A percentile compares a stretch with the other conserved stretches of the same genome.
Evolutionary conservation across 2,329 filamentous ascomycete genomes (phyloP).

Genomic region (Monosporascus sp.): DNA sequence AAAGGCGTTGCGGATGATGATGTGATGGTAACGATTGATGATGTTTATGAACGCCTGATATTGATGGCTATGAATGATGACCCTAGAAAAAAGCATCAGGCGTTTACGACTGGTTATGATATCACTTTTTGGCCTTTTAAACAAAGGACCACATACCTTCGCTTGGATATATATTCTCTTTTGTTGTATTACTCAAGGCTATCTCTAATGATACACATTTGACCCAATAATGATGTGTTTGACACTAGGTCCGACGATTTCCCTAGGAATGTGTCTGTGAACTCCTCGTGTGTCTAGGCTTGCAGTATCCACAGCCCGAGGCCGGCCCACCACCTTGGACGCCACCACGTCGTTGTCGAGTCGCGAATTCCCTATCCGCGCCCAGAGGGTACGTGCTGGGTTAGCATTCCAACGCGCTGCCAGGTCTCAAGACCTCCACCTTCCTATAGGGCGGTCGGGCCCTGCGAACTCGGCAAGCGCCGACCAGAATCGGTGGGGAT

Average conservation of each 20-base stretch:
- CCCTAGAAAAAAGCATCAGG: background rate
- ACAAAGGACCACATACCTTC: background rate
- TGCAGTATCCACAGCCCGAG: too few relatives aligned
- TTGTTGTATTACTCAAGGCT: background rate
- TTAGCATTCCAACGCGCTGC: too few relatives aligned
- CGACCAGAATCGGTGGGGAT: background rate
- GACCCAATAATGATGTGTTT: too few relatives aligned
- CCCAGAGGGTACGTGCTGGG: too few relatives aligned
- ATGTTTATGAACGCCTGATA: background rate
- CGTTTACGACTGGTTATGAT: background rate
- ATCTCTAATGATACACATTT: background rate
- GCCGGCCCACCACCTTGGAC: too few relatives aligned
- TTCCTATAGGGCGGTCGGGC: too few relatives aligned
- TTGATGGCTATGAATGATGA: background rate
- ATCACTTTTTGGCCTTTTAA: background rate
- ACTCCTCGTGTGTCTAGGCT: too few relatives aligned
- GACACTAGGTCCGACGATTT: too few relatives aligned
- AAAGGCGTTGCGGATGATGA: background rate
- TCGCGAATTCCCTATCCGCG: too few relatives aligned
- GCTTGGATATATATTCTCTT: background rate
- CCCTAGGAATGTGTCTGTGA: too few relatives aligned
- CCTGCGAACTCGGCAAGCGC: background rate
- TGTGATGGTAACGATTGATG: constrained; percentile 12
- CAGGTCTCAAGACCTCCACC: too few relatives aligned
- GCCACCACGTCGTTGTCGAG: too few relatives aligned